Base-by-base conservation (phyloP, 2,329 filamentous ascomycete genomes). In the Ambrosiella cleistominuta region DNA sequence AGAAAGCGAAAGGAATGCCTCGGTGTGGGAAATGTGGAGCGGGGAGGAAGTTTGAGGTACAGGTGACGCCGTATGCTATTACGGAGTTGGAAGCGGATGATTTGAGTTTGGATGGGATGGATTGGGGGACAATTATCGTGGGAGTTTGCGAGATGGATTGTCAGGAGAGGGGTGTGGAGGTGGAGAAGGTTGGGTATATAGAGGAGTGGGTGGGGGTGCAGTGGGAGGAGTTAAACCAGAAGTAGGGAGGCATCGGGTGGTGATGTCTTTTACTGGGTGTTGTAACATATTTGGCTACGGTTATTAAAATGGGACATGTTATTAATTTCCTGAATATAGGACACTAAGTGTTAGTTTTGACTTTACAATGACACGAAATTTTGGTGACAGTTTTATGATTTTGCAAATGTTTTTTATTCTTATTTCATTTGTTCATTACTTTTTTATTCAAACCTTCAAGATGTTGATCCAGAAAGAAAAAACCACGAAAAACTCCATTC, bases 131-230 rank as follows among this genome's bases (percentile, higher is more conserved):
- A 0, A 78, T 98, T 7, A 81, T 98, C 60, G 74, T 97, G 42
- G 89, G 82, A 0, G 88, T 94, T 7, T 98, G 93, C 68, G 80
- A 78, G 63, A 79, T 72, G 66, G 88, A 97, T 68, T 97, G 93
- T 67, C 75, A 77, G 65, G 79, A 81, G 13, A 69, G 69, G 5
- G 77, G 78, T 0, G 75, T 81, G 6, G 69, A 70, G 11, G 73
- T 76, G 40, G 85, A 82, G 0, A 76, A 82, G 65, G 79, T 82
- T 0, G 87, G 83, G 1, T 97, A 94, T 70, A 66, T 89, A 15
- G 93, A 97, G 73, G 93, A 98, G 70, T 98, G 93, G 91, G 82
- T 80, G n/a, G 93, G 91, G 6, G 93, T 97, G 63, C 93, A 98
- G 70, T 98, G 91, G 93, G 93, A 98, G 71, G 90, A 96, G 70